Conservation (phyloP, 2,329 filamentous ascomycete species). For the Neonectria neomacrospora region DNA sequence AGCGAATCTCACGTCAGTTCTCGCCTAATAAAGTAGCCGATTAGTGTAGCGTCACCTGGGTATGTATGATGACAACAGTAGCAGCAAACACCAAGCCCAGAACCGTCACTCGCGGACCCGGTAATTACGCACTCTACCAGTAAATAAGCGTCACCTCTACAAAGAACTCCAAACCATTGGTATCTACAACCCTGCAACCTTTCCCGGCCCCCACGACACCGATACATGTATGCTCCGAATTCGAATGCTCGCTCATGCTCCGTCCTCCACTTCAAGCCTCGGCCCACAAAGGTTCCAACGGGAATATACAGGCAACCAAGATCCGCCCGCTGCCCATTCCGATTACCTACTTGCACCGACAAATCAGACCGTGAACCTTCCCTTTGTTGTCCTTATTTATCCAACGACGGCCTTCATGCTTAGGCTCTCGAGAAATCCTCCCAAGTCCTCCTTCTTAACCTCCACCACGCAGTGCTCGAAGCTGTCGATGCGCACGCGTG, state of each 20-base stretch:
- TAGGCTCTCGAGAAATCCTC: constrained; percentile 88
- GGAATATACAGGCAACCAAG: constrained; percentile 9
- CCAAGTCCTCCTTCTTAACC: constrained; percentile 94
- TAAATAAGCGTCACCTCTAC: neutral
- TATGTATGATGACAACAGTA: neutral
- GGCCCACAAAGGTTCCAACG: constrained; percentile 1
- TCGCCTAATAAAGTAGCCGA: constrained; percentile 1
- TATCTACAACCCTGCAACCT: constrained; percentile 18
- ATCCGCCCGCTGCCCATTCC: constrained; percentile 13
- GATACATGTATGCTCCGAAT: constrained; percentile 23
- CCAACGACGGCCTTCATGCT: constrained; percentile 90
- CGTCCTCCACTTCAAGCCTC: constrained; percentile 6
- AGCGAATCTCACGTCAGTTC: constrained; percentile 21
- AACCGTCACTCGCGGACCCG: neutral
- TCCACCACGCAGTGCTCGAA: constrained; percentile 98
- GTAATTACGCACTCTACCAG: neutral
- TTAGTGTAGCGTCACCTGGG: neutral
- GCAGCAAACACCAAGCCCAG: neutral
- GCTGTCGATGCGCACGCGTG: constrained; percentile 90
- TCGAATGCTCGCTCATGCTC: constrained; percentile 27
- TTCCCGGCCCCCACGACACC: constrained; percentile 2
- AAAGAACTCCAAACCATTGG: constrained; percentile 10
- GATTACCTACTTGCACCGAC: constrained; percentile 8
- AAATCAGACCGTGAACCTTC: constrained; percentile 3
- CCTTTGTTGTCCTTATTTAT: constrained; percentile 44